Base-by-base conservation (phyloP, 2,329 filamentous ascomycete species). In the Botrytis elliptica region DNA sequence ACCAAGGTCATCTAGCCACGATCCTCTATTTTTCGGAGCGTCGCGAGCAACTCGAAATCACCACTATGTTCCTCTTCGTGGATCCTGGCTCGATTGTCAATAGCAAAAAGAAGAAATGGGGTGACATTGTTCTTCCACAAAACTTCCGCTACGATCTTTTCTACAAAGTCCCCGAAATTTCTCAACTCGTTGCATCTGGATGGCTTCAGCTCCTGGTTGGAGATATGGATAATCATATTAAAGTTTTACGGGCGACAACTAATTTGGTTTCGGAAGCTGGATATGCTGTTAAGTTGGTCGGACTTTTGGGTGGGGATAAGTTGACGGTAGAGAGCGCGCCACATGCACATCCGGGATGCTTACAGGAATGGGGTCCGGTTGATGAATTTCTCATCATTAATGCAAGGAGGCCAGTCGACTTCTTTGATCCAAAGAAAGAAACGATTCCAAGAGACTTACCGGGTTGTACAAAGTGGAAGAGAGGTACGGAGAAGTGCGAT, bases 261-360 rank as follows among this genome's bases (percentile, higher is more conserved):
- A n/a, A 68, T 57, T 38, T 68, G 3, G 42, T 68, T 16, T 57
- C 49, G 5, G 25, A 57, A 68, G 49, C 49, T 33, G 49, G 49
- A 22, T 68, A 42, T 57, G 25, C 22, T 1, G 49, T 68, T 8
- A 57, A 68, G 18, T 25, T 68, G 49, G 66, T 68, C 3, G 66
- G 66, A 42, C 9, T 68, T 22, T 42, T 68, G n/a, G 66, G 66
- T 3, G 66, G 66, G 25, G 66, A 68, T 33, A 68, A 68, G 25
- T 25, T 68, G 25, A 68, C 66, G 8, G 16, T 57, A 1, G 49
- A 68, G 33, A 57, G 25, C 5, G 49, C 36, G 7, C 49, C 49
- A 1, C 49, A 68, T 42, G 9, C 42, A 42, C 49, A 57, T 57
- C 49, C 36, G 9, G 66, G 36, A 33, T 9, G 0, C 4, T 12